These are phyloP conservation scores for Artemisia tridentata DNA, from an alignment of 129 eudicot species.

Conservation along the genomic window DNA sequence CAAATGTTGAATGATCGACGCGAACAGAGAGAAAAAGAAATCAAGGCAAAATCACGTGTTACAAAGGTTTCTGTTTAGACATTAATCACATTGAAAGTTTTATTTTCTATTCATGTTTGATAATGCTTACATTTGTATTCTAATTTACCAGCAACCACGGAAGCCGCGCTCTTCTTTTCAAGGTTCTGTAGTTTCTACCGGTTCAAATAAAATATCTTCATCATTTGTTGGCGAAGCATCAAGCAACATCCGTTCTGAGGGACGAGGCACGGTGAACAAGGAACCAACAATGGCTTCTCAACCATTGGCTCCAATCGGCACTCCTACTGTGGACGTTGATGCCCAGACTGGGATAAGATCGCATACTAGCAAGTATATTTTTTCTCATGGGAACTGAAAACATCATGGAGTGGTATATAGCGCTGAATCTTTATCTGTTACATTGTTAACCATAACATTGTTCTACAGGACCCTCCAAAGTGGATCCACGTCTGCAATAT, in stretches of 20 bases:
- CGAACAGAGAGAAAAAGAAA: conserved; percentile 90
- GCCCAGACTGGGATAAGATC: conserved; percentile 30
- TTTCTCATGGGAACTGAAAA: background rate
- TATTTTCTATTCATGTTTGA: background rate
- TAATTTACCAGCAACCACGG: conserved; percentile 48
- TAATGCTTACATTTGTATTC: background rate
- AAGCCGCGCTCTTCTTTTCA: conserved; percentile 51
- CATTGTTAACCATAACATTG: background rate
- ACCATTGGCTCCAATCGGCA: conserved; percentile 65
- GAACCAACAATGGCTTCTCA: conserved; percentile 21
- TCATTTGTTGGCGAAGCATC: conserved; percentile 40
- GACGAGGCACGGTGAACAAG: conserved; percentile 39
- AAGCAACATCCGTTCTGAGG: conserved; percentile 34
- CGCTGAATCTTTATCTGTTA: background rate
- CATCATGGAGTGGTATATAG: too few species aligned
- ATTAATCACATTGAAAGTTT: background rate
- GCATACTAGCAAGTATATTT: conserved; percentile 54
- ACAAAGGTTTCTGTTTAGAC: conserved; percentile 44
- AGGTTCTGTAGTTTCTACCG: conserved; percentile 27
- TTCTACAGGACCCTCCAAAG: conserved; percentile 53
- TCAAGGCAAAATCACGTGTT: conserved; percentile 62
- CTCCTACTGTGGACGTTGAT: conserved; percentile 52
- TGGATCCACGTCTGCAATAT: conserved; percentile 34
- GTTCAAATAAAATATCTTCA: conserved; percentile 30
- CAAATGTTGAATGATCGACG: conserved; percentile 96